Base-by-base conservation (phyloP, 2,329 filamentous ascomycete genomes). In the Microsporum ferrugineum region DNA sequence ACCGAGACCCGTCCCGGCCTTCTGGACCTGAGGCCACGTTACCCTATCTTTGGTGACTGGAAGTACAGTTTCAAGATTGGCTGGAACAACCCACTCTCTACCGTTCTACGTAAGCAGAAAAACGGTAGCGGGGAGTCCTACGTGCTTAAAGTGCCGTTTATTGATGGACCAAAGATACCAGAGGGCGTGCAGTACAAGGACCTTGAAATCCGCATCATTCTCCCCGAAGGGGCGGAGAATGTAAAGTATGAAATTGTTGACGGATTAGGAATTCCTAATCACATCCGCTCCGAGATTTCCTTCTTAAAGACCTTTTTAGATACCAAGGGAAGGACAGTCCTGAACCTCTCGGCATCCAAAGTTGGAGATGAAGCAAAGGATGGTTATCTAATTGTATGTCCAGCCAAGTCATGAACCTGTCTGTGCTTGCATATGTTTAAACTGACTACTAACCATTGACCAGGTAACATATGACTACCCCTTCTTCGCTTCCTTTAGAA, bases 21-120 rank as follows among this genome's bases (percentile, higher is more conserved):
- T 47, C 82, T 99, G 33, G 91, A 96, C 75, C 81, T 96, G 65
- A 94, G 91, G 80, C 94, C 94, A 23, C 85, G 94, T 59, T 99
- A 95, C 75, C 94, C 94, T n/a, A 75, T 99, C 29, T 99, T 96
- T 69, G 94, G 94, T 63, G 91, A 89, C 63, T 99, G 94, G 94
- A 96, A 95, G 76, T 97, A 96, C 76, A 94, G 89, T 66, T 99
- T 97, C 79, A 89, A 88, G 62, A 86, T 97, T 61, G 94, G 94
- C 67, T 99, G 94, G 94, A 95, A 97, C 77, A 86, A 88, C 59
- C 85, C 95, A 66, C 80, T 95, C 33, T 84, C 84, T 69, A 84
- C 83, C 61, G 94, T 89, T 72, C 73, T 99, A 66, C 86, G 89
- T 68, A 80, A 79, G 68, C 70, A 79, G 29, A 83, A 79, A 67